phyloP scores from a whole-genome alignment of 176 grass and related monocot species.

The Thalia dealbata region DNA sequence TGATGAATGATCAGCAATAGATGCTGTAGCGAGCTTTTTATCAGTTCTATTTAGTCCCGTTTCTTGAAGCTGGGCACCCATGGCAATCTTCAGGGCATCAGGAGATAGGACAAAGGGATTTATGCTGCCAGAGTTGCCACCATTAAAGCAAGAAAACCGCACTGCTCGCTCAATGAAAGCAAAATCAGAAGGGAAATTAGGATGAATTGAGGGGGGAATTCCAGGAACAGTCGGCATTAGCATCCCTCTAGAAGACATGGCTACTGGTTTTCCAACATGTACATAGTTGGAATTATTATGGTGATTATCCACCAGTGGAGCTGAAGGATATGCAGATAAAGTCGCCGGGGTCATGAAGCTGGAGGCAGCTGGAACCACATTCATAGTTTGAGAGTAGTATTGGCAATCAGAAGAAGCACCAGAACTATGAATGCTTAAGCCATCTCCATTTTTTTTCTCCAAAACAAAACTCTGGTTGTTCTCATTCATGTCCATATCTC shows the following conservation, averaged over 20 bases:
- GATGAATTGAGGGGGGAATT: neutral
- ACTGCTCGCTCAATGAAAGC: slow-evolving; percentile 15
- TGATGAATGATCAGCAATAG: neutral
- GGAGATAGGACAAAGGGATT: neutral
- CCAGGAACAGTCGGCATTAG: neutral
- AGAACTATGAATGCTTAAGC: neutral
- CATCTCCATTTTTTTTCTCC: slow-evolving; percentile 10
- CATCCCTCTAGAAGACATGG: slow-evolving; percentile 1
- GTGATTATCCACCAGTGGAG: neutral
- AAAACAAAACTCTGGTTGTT: neutral
- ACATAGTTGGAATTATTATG: neutral
- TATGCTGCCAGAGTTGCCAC: slow-evolving; percentile 3
- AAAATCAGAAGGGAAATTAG: slow-evolving; percentile 5
- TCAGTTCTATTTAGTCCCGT: neutral
- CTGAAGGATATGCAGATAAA: neutral
- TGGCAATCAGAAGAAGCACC: slow-evolving; percentile 1
- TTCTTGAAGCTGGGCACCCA: neutral
- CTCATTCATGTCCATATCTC: slow-evolving; percentile 1
- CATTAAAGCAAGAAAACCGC: slow-evolving; percentile 9
- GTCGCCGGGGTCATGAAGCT: neutral
- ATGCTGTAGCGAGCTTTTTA: neutral
- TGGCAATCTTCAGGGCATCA: neutral
- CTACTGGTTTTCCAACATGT: neutral
- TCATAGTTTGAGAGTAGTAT: neutral
- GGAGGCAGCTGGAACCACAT: neutral